Base-by-base conservation (phyloP, 768 basidiomycete species). In the Neoboletus magnificus region DNA sequence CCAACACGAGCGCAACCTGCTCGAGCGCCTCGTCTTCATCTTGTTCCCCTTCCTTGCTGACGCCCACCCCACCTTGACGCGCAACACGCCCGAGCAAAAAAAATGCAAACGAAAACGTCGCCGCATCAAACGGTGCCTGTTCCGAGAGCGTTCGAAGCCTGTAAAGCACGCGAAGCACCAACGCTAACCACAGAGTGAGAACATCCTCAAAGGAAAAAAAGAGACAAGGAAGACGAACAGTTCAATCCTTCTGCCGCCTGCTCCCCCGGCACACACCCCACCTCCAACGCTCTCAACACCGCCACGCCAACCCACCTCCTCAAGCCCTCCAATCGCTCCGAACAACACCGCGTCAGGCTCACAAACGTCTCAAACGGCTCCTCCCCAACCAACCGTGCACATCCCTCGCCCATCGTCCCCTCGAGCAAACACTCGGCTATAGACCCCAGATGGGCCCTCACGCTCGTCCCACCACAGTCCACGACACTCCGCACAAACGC, bases 101-200 rank as follows among this genome's bases (percentile, higher is more conserved):
- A 46, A 85, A 87, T 0, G 82, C 72, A 61, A 94, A 91, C 0
- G 90, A 84, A 71, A 91, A 96, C 0, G 93, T 94, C 2, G 91
- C 84, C 1, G 87, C 80, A 66, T 96, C 92, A 48, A 98, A 87
- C 0, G 93, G 84, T 1, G 81, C 73, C 59, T 91, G 87, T 58
- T 95, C 91, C 0, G 91, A 85, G 4, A 95, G 76, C 55, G 82
- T 87, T 20, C 90, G 84, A 0, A 98, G 69, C 20, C 91, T 84
- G 68, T 96, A 89, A 2, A 99, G 76, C 1, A 98, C 85, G 27
- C 97, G 89, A 44, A 91, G 75, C 25, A 95, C 78, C 32, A 98
- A 76, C 7, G 77, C 94, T 94, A 54, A 10, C 25, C 15, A 25
- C 51, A 53, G 53, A 29, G 4, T 2, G 15, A 9, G 16, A 27